Percentiles rank a stretch among this genome's conserved stretches.
Conservation (phyloP, 208 protist genomes). For the Trypanosoma congolense region DNA sequence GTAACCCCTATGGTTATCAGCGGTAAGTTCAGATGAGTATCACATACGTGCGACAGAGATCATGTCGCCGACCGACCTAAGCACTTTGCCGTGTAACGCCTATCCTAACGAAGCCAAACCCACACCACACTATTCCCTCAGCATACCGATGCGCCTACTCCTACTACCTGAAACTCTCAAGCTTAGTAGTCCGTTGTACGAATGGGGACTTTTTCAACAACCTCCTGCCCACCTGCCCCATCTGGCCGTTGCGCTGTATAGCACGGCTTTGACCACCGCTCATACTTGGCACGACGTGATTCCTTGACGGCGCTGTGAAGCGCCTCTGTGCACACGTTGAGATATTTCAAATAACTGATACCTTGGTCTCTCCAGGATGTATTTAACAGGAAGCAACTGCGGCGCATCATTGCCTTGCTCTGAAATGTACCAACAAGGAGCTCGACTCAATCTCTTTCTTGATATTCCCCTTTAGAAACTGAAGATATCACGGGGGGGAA, state of each 20-base stretch:
- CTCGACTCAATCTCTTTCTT: background rate
- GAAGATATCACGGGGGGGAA: background rate
- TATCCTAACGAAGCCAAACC: too few species aligned
- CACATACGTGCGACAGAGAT: too few species aligned
- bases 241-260: slow-evolving; percentile 65
- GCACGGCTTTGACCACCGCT: slow-evolving; percentile 63
- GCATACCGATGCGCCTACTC: too few species aligned
- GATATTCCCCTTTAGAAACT: background rate
- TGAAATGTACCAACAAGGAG: background rate
- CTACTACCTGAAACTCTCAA: too few species aligned
- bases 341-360: slow-evolving; percentile 89
- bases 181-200: slow-evolving; percentile 80
- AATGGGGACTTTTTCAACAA: slow-evolving; percentile 63
- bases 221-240: slow-evolving; percentile 46
- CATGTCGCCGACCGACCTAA: too few species aligned
- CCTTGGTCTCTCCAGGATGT: slow-evolving; percentile 81
- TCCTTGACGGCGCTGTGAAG: slow-evolving; percentile 78
- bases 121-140: too few species aligned
- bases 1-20: too few species aligned
- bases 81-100: too few species aligned
- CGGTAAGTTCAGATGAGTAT: too few species aligned
- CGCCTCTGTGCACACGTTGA: slow-evolving; percentile 85
- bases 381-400: slow-evolving; percentile 39
- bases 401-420: slow-evolving; percentile 47
- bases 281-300: slow-evolving; percentile 56